Evolutionary conservation across 176 grass and related monocot species (phyloP).

Genomic region (Hordeum vulgare): MorexV3_pseudomolecules_assembly NC_058522.1:526294529-526295028

Average conservation of each 20-base stretch:
- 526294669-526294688: not conserved
- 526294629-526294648: not conserved
- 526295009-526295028: not conserved
- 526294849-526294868: not conserved
- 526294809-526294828: not conserved
- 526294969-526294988: not conserved
- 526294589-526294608: not conserved
- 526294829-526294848: not conserved
- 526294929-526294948: not conserved
- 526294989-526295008: not conserved
- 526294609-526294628: not conserved
- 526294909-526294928: not conserved
- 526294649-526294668: not conserved
- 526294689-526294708: not conserved
- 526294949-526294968: no score
- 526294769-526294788: not conserved
- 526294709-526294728: not conserved
- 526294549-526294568: not conserved
- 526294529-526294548: not conserved
- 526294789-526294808: not conserved
- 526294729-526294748: not conserved
- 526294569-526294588: not conserved
- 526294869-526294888: not conserved
- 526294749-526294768: not conserved
- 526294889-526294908: not conserved